These are phyloP conservation scores for Neurospora cerealis DNA, from an alignment of 495 filamentous ascomycete species.

Conservation along the genomic window DNA sequence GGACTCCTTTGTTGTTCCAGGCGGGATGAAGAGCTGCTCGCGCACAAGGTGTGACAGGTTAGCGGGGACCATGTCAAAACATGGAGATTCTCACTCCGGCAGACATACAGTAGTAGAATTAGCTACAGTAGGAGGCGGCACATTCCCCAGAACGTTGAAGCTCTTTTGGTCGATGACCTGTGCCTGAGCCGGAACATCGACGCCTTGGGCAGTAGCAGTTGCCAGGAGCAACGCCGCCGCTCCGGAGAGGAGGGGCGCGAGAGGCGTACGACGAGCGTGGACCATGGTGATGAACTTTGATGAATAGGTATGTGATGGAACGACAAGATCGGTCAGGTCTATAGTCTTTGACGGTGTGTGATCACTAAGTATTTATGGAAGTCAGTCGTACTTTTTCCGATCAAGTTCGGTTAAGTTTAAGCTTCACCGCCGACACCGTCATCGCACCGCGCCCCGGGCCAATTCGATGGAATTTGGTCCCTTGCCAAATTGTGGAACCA, in stretches of 20 bases:
- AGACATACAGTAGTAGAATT: slow-evolving; percentile 18
- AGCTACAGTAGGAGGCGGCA: slow-evolving; percentile 17
- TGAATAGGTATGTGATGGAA: background rate
- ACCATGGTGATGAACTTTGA: background rate
- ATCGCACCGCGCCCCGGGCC: background rate
- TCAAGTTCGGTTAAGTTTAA: background rate
- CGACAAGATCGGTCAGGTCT: background rate
- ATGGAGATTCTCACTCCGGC: background rate
- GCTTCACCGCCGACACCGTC: background rate
- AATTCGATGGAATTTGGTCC: background rate
- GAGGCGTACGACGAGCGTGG: background rate
- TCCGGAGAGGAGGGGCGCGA: background rate
- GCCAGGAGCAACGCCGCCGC: background rate
- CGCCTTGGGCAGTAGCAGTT: background rate
- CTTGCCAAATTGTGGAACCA: background rate
- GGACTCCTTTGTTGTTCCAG: slow-evolving; percentile 18
- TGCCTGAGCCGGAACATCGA: slow-evolving; percentile 26
- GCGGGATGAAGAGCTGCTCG: slow-evolving; percentile 26
- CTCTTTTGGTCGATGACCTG: slow-evolving; percentile 34
- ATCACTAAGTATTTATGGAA: background rate
- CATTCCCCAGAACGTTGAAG: slow-evolving; percentile 27
- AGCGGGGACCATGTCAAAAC: background rate
- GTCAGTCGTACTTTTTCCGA: background rate
- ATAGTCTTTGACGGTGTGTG: background rate
- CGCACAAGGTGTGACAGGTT: slow-evolving; percentile 1